A percentile compares a stretch with the other conserved stretches of the same genome.
Conservation (phyloP, 768 basidiomycete genomes). For the Hygrocybe coccinea region DNA sequence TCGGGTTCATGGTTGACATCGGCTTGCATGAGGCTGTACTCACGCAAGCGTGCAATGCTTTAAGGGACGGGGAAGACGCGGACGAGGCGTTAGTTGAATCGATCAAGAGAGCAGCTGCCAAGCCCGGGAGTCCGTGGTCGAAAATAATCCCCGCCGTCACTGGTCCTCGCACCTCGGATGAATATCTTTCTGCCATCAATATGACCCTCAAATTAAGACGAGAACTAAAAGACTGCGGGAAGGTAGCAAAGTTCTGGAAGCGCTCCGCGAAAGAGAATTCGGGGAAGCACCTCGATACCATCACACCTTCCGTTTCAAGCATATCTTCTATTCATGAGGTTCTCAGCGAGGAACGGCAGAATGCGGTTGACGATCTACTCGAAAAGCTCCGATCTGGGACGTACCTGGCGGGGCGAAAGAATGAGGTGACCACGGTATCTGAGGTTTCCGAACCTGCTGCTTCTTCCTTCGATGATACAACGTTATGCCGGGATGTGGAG, state of each 20-base stretch:
- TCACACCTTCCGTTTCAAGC: constrained; percentile 20
- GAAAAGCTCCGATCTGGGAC: constrained; percentile 7
- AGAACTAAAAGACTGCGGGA: constrained; percentile 30
- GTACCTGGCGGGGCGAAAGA: not conserved
- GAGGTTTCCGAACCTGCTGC: not conserved
- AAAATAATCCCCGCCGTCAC: constrained; percentile 34
- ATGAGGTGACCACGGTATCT: not conserved
- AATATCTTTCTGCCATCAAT: constrained; percentile 33
- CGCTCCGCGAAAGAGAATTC: constrained; percentile 26
- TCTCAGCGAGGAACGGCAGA: constrained; percentile 14
- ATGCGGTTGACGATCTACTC: constrained; percentile 33
- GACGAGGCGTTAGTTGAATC: constrained; percentile 42
- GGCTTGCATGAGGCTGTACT: constrained; percentile 32
- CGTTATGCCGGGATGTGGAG: not conserved
- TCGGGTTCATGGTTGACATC: constrained; percentile 35
- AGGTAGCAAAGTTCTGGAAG: constrained; percentile 38
- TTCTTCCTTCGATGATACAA: not conserved
- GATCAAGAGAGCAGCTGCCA: constrained; percentile 38
- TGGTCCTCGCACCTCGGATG: constrained; percentile 28
- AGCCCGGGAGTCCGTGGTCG: constrained; percentile 39
- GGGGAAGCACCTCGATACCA: constrained; percentile 3
- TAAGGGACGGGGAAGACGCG: constrained; percentile 30
- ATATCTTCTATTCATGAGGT: constrained; percentile 14
- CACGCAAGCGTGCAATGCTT: constrained; percentile 24
- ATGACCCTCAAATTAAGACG: constrained; percentile 28